These are phyloP conservation scores for Thermomucor indicae-seudaticae DNA, from an alignment of 371 early-diverging fungal genomes.

Conservation along the genomic window DNA sequence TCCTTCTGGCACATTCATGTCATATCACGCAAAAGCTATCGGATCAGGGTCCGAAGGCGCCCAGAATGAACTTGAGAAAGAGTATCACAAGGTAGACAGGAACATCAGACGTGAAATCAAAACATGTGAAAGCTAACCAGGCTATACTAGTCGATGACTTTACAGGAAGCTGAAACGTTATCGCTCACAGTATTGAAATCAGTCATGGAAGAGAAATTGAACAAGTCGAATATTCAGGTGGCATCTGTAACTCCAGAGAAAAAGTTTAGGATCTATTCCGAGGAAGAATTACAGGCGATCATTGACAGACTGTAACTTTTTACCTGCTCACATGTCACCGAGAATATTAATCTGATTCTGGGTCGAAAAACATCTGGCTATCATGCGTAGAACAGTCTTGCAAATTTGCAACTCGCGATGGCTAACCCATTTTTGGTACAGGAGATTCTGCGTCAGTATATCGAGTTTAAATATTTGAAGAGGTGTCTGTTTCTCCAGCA, in stretches of 20 bases:
- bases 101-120: background rate
- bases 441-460: too few species aligned
- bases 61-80: constrained; percentile 95
- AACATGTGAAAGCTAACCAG: too few species aligned
- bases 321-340: too few species aligned
- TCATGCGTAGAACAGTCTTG: too few species aligned
- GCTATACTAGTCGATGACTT: constrained; percentile 62
- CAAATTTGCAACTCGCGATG: too few species aligned
- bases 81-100: constrained; percentile 74
- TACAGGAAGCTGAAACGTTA: constrained; percentile 85
- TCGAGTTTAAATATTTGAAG: too few species aligned
- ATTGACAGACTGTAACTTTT: constrained; percentile 57
- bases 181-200: constrained; percentile 97
- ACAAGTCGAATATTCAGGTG: constrained; percentile 92
- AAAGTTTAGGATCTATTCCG: constrained; percentile 74
- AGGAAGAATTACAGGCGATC: constrained; percentile 67
- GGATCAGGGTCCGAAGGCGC: constrained; percentile 99
- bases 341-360: too few species aligned
- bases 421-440: too few species aligned
- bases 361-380: too few species aligned
- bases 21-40: constrained; percentile 95
- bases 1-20: constrained; percentile 94
- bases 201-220: constrained; percentile 99
- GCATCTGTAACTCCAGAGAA: constrained; percentile 83
- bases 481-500: too few species aligned